phyloP scores from a whole-genome alignment of 441 rosid species.

The Gossypium lobatum region DNA sequence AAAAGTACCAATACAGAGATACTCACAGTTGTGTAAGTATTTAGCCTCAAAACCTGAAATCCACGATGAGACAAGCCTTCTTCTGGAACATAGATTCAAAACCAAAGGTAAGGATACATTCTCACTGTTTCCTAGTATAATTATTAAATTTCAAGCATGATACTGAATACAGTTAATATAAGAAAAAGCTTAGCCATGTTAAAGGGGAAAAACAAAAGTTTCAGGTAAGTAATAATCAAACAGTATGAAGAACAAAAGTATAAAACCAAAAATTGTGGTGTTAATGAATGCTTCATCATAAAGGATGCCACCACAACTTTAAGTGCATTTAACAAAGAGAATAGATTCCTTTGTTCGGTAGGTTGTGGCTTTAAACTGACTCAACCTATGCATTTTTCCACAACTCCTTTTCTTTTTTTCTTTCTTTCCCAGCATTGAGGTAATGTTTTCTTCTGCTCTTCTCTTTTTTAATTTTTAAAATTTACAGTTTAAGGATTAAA shows the following conservation, averaged over 20 bases:
- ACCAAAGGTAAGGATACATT: slow-evolving; percentile 5
- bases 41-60: slow-evolving; percentile 81
- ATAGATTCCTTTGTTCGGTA: background rate
- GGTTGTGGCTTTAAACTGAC: background rate
- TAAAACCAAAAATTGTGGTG: background rate
- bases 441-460: background rate
- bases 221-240: background rate
- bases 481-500: background rate
- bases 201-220: background rate
- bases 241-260: background rate
- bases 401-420: background rate
- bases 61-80: slow-evolving; percentile 81
- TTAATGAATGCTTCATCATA: background rate
- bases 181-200: slow-evolving; percentile 9
- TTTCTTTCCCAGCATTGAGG: background rate
- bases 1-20: slow-evolving; percentile 3
- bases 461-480: background rate
- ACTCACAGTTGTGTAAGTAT: slow-evolving; percentile 91
- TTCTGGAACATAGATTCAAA: slow-evolving; percentile 49
- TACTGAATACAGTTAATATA: background rate
- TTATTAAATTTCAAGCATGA: slow-evolving; percentile 11
- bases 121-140: background rate
- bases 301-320: background rate
- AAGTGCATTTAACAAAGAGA: background rate
- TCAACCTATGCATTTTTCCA: background rate